Base-by-base conservation (phyloP, 345 rosid species). In the Rhodamnia rubescens region DNA sequence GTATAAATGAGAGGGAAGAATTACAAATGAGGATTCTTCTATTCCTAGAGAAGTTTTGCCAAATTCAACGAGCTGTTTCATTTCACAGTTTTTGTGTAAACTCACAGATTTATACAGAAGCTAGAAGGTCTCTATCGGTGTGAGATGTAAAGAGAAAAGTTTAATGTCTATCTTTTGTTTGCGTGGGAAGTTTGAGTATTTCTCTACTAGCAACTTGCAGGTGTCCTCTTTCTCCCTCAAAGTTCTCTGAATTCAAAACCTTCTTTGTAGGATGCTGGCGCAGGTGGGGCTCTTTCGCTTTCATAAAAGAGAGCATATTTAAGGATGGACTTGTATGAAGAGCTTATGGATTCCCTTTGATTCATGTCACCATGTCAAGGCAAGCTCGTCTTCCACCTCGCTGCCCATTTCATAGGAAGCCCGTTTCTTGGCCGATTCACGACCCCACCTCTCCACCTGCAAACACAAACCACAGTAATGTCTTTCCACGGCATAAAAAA, bases 361-460 rank as follows among this genome's bases (percentile, higher is more conserved):
- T 69, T 69, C 78, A 69, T 10, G 78, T 29, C 85, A 91, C 82
- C 89, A 95, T 95, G 98, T 90, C 97, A 84, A 91, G 94, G 86
- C 97, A 92, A 89, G 89, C 90, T 88, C 94, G 88, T 86, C 95
- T 92, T 83, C 96, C 98, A 26, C 95, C 98, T 49, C 94, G 96
- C 61, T 90, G 92, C 84, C 97, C 95, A 2, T 92, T 93, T 78
- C 94, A 90, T 83, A 93, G 89, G 91, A 94, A 89, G 74, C 85
- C 89, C 1, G 42, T 88, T 53, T 80, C 90, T 87, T 88, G 58
- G 75, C 87, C 90, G 0, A 81, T 78, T 86, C 88, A 83, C 13
- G 90, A 90, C 22, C 81, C 90, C 87, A 84, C 87, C 88, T 87
- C 92, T 52, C 88, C 85, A 29, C 85, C 88, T 36, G 83, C 88